Evolutionary conservation across 2,329 filamentous ascomycete species (phyloP), one percentile per base, ranked within the genome.

Genomic region (Fusarium beomiforme): DNA sequence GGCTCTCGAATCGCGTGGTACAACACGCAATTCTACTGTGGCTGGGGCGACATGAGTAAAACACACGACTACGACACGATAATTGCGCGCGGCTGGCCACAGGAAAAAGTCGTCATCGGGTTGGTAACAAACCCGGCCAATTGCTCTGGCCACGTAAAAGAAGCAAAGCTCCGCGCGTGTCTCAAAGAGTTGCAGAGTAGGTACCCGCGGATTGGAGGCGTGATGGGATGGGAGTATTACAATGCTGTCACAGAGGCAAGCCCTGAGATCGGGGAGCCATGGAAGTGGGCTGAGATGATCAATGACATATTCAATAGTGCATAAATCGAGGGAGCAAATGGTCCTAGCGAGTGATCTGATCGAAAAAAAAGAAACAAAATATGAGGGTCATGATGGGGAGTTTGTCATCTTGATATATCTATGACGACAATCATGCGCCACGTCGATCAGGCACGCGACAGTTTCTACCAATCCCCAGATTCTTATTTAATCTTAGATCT

Each of bases 161-260:
- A 83, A 23, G 82, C 85, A 42, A 85, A 85, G 64, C 65, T 86
- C 17, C 81, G 81, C 10, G 55, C 73, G 2, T 85, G 84, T 7
- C 74, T 88, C 4, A 68, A 73, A 16, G 77, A 79, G 23, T 75
- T 88, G 16, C 76, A 80, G 19, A 71, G 65, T 6, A 78, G 80
- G 66, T 93, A 93, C 75, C 88, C 88, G 1, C 83, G 83, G 7
- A 94, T 97, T 77, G 94, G 94, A 2, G 94, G 94, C 1, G 89
- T 97, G 4, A 94, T 95, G 89, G 93, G 93, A 6, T 97, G 94
- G 94, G 94, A 97, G 81, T 97, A 95, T 77, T 97, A 94, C 82
- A 95, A 96, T 81, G 88, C 2, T 88, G 89, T 8, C 88, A 87
- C 50, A 76, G 78, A n/a, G 80, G 81, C 19, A 13, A 53, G 58